Evolutionary conservation across 495 filamentous ascomycete genomes (phyloP), one percentile per base, ranked within the genome.

Genomic region (Aspergillus heteromorphus): DNA sequence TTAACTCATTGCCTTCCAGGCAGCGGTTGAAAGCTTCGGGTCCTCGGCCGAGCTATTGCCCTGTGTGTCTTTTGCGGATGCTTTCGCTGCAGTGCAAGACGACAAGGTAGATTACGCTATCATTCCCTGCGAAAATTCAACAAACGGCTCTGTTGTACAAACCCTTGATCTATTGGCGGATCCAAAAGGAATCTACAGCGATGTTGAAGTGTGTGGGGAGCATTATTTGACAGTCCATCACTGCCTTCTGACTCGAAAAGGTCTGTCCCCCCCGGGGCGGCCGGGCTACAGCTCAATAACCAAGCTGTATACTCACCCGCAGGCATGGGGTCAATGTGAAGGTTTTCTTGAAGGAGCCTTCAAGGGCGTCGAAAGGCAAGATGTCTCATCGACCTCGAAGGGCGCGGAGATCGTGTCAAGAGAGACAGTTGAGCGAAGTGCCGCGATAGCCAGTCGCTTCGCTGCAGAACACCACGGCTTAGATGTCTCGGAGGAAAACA

Each of bases 71-170:
- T 71, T 79, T 50, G 54, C 73, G 81, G 91, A 92, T 55, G 83
- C 95, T 56, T 96, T 97, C 67, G 73, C 79, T 27, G 77, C 82
- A 14, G 85, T 96, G 17, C 91, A 96, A 68, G 73, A 78, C 13
- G 70, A 79, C 53, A 54, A 66, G 19, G 78, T 79, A 0, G 68
- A 76, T 54, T 87, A 83, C 62, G 92, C 91, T 55, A 88, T 98
- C 4, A 88, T 97, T 14, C 93, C 93, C 25, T 92, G 95, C 72
- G 93, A 98, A 70, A 98, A 98, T 71, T 92, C 87, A 9, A 91
- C 91, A 59, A 95, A 97, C 71, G 93, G 93, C 56, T 84, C 85
- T 40, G 95, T 98, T 38, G 83, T 92, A 20, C 82, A 85, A 65
- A 96, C 91, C 0, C 81, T 98, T 7, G 92, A 96, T 67, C 82